A percentile compares a stretch with the other conserved stretches of the same genome.
Evolutionary conservation across 352 stramenopile genomes (phyloP).

Genomic region (Phytopythium chamaehyphon): DNA sequence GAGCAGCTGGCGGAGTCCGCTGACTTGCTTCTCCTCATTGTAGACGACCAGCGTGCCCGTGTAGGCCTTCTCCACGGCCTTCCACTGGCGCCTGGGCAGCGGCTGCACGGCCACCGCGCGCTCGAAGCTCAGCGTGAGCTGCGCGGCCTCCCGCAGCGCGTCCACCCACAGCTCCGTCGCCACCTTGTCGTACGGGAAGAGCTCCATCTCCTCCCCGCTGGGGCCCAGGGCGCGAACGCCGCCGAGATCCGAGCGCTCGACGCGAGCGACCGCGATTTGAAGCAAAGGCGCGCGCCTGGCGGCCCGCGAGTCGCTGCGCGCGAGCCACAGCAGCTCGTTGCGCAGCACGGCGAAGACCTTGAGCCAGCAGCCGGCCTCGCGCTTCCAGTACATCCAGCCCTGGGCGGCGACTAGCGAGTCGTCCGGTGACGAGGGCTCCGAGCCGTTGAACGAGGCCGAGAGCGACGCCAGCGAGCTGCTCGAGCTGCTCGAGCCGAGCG

Average conservation of each 20-base stretch:
- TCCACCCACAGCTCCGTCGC: slow-evolving; percentile 57
- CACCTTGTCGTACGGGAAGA: slow-evolving; percentile 64
- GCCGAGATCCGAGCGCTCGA: slow-evolving; percentile 41
- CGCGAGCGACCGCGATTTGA: slow-evolving; percentile 58
- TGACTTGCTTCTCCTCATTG: slow-evolving; percentile 48
- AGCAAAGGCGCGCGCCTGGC: slow-evolving; percentile 41
- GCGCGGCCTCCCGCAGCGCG: slow-evolving; percentile 55
- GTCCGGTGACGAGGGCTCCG: slow-evolving; percentile 17
- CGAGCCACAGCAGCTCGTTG: slow-evolving; percentile 68
- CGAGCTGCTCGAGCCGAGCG: slow-evolving; percentile 24
- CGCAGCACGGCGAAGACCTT: slow-evolving; percentile 72
- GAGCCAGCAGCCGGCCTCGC: slow-evolving; percentile 56
- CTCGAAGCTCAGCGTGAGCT: slow-evolving; percentile 45
- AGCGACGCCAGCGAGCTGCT: slow-evolving; percentile 20
- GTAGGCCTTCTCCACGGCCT: slow-evolving; percentile 44
- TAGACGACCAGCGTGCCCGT: slow-evolving; percentile 68
- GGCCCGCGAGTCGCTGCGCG: slow-evolving; percentile 29
- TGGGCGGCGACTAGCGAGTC: slow-evolving; percentile 21
- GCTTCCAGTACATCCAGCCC: slow-evolving; percentile 80
- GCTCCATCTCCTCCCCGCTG: slow-evolving; percentile 66
- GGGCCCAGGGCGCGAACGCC: slow-evolving; percentile 45
- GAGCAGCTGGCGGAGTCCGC: slow-evolving; percentile 40
- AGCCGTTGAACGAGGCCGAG: slow-evolving; percentile 45
- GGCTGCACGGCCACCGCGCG: slow-evolving; percentile 28
- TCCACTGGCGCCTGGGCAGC: slow-evolving; percentile 17